phyloP scores from a whole-genome alignment of 306 rosid genomes.

The Cucurbita argyrosperma region DNA sequence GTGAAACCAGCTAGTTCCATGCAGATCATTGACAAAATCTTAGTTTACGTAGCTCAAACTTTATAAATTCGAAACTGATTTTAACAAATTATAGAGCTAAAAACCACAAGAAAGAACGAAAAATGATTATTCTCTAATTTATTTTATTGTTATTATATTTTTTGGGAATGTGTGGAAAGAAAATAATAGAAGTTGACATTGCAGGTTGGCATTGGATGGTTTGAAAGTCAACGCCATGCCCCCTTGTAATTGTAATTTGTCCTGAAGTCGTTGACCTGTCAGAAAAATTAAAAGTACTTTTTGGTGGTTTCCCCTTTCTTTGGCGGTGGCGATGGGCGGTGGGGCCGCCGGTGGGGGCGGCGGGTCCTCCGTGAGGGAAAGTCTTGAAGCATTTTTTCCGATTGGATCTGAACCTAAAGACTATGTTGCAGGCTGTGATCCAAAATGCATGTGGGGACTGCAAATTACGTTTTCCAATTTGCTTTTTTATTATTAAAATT shows the following conservation, averaged over 20 bases:
- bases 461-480: background rate
- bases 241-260: background rate
- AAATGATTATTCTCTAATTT: background rate
- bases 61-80: background rate
- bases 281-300: background rate
- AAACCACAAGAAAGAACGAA: too few species aligned
- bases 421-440: background rate
- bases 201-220: background rate
- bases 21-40: background rate
- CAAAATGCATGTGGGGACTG: background rate
- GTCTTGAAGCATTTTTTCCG: background rate
- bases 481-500: background rate
- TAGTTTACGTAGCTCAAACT: background rate
- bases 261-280: constrained; percentile 5
- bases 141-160: background rate
- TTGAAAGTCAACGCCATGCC: background rate
- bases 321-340: constrained; percentile 1
- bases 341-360: constrained; percentile 5
- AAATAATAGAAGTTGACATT: background rate
- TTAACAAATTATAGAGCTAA: background rate
- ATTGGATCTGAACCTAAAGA: background rate
- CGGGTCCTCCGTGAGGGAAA: background rate
- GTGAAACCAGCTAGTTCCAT: too few species aligned
- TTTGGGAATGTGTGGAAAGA: background rate
- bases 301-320: background rate